These are phyloP conservation scores for Aspergillus diversus DNA, from an alignment of 495 filamentous ascomycete species.

Conservation along the genomic window DNA sequence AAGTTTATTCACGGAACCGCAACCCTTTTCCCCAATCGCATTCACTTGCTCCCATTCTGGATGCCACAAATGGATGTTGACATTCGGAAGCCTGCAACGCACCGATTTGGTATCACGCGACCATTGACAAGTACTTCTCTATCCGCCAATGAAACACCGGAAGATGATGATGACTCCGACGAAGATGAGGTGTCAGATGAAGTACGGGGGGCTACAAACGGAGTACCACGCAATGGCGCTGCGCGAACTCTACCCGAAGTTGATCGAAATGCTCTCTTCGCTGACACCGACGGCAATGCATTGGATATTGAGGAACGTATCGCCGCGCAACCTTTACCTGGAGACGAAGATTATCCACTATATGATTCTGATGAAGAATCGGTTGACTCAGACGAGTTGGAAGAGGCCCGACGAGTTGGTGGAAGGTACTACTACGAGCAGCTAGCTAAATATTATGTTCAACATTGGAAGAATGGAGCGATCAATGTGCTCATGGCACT, in stretches of 20 bases:
- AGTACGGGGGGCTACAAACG: constrained; percentile 16
- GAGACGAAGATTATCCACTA: constrained; percentile 73
- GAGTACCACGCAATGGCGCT: neutral
- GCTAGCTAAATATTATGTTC: constrained; percentile 52
- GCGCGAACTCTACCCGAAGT: neutral
- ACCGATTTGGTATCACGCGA: constrained; percentile 85
- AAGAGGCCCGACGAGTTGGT: constrained; percentile 72
- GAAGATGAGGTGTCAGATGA: constrained; percentile 60
- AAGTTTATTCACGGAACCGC: constrained; percentile 98
- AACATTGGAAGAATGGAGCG: constrained; percentile 43
- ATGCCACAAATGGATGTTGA: constrained; percentile 98
- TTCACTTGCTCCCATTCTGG: constrained; percentile 94
- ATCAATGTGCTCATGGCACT: constrained; percentile 51
- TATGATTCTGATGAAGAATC: constrained; percentile 92
- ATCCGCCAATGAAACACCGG: constrained; percentile 70
- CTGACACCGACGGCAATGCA: constrained; percentile 49
- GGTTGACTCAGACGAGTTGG: constrained; percentile 66
- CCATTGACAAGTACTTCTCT: constrained; percentile 71
- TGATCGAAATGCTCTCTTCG: constrained; percentile 34
- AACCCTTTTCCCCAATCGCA: constrained; percentile 81
- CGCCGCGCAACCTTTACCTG: constrained; percentile 59
- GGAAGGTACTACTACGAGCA: constrained; percentile 70
- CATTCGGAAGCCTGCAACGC: constrained; percentile 88
- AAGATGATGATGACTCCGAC: constrained; percentile 66
- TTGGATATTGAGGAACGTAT: constrained; percentile 80